Base-by-base conservation (phyloP, 495 filamentous ascomycete species). In the Coniosporium apollinis region DNA sequence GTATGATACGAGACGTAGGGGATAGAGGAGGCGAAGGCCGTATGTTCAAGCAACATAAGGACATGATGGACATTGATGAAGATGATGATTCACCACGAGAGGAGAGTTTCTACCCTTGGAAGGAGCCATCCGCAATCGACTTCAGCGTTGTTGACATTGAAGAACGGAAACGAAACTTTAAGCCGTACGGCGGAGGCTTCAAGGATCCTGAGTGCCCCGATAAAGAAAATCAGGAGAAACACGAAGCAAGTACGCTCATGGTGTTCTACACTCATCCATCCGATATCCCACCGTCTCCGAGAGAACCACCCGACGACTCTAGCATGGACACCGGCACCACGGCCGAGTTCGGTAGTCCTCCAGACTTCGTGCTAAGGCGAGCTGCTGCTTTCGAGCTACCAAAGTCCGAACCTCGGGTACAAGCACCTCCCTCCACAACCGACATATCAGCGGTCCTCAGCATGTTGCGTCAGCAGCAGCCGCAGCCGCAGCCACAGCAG, bases 161-260 rank as follows among this genome's bases (percentile, higher is more conserved):
- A 1, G 65, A 69, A 38, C 66, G 65, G 3, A 46, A 56, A 7
- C 60, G 59, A 32, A 73, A 68, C 30, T 82, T 64, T 46, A 56
- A 64, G 14, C 78, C 72, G 14, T 70, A 75, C 31, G 76, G 73
- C 31, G 84, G 83, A 30, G 53, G 52, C 3, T 45, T 56, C 8
- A 62, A 64, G 22, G 47, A 58, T 3, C 64, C 79, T 6, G 52
- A 58, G 0, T 85, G 76, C 6, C 59, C 69, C 0, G 75, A 91
- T 49, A 74, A 74, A 38, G 61, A 66, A 25, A 60, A 63, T 3
- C 83, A 83, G 49, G 65, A 77, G 19, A 65, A 74, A 33, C 72
- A 80, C 6, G 86, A 92, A 54, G 60, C 64, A 15, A 74, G 64
- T n/a, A 84, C 80, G 17, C 67, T 93, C 21, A 83, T 91, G 73